A percentile compares a stretch with the other conserved stretches of the same genome.
These are phyloP conservation scores for Alternaria metachromatica DNA, from an alignment of 2,329 filamentous ascomycete genomes.

Conservation along the genomic window DNA sequence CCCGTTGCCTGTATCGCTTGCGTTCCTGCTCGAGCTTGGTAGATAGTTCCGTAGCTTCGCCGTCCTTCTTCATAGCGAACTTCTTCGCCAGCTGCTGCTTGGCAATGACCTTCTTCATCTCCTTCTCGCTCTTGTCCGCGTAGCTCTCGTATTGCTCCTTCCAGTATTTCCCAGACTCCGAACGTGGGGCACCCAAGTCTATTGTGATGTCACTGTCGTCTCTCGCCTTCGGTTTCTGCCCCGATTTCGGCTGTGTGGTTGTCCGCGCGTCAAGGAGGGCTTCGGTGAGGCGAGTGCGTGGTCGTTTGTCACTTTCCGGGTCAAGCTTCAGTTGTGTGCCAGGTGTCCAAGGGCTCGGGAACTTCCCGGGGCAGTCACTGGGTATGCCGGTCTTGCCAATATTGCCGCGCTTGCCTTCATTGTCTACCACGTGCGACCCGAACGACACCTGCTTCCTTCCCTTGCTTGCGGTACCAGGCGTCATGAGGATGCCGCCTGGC, in stretches of 20 bases:
- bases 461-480: conserved; percentile 64
- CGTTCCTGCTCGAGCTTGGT: conserved; percentile 73
- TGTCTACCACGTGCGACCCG: conserved; percentile 63
- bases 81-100: conserved; percentile 83
- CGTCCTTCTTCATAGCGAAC: conserved; percentile 79
- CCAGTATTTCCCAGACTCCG: conserved; percentile 80
- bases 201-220: conserved; percentile 69
- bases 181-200: conserved; percentile 75
- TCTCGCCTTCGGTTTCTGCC: conserved; percentile 44
- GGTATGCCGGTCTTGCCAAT: conserved; percentile 57
- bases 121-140: conserved; percentile 71
- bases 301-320: conserved; percentile 38
- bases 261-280: conserved; percentile 54
- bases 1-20: conserved; percentile 68
- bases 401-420: conserved; percentile 58
- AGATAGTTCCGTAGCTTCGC: conserved; percentile 70
- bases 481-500: conserved; percentile 66
- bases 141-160: conserved; percentile 79
- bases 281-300: conserved; percentile 53
- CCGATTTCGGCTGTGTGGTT: conserved; percentile 42
- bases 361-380: conserved; percentile 55
- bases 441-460: conserved; percentile 68
- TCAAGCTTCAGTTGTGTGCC: conserved; percentile 45
- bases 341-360: conserved; percentile 59
- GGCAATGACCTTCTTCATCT: conserved; percentile 78